A percentile compares a stretch with the other conserved stretches of the same genome.
phyloP scores from a whole-genome alignment of 108 stramenopile genomes.

The Cyclotella kingstonii region DNA sequence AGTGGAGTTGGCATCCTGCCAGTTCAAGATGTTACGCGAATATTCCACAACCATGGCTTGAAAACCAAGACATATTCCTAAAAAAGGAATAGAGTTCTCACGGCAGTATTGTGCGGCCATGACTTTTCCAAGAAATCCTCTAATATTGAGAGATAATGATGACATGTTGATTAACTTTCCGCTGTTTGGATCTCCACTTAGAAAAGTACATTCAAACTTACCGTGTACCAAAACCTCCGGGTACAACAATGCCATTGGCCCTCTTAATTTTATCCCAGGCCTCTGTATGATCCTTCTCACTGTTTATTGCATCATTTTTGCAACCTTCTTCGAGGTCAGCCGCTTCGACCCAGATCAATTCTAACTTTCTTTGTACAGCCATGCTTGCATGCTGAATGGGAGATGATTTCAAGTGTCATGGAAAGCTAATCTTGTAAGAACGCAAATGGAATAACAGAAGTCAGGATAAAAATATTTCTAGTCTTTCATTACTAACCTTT shows the following conservation, averaged over 20 bases:
- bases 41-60: conserved; percentile 98
- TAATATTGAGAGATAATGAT: conserved; percentile 10
- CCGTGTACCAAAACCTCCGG: conserved; percentile 91
- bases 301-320: conserved; percentile 30
- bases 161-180: background rate
- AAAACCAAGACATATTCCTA: conserved; percentile 97
- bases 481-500: conserved; percentile 45
- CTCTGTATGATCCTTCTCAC: conserved; percentile 49
- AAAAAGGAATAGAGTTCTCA: conserved; percentile 76
- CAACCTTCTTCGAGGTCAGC: conserved; percentile 74
- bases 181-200: background rate
- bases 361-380: conserved; percentile 79
- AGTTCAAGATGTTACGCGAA: conserved; percentile 85
- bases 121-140: conserved; percentile 87
- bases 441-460: no score
- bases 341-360: conserved; percentile 96
- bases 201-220: conserved; percentile 32
- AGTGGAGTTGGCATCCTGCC: conserved; percentile 88
- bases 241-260: conserved; percentile 78
- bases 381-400: conserved; percentile 82
- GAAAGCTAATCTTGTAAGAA: background rate
- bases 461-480: background rate
- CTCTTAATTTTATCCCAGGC: conserved; percentile 66
- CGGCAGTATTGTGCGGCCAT: conserved; percentile 91
- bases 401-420: background rate